A percentile compares a stretch with the other conserved stretches of the same genome.
Conservation (phyloP, 495 filamentous ascomycete species). For the Aspergillus campestris region DNA sequence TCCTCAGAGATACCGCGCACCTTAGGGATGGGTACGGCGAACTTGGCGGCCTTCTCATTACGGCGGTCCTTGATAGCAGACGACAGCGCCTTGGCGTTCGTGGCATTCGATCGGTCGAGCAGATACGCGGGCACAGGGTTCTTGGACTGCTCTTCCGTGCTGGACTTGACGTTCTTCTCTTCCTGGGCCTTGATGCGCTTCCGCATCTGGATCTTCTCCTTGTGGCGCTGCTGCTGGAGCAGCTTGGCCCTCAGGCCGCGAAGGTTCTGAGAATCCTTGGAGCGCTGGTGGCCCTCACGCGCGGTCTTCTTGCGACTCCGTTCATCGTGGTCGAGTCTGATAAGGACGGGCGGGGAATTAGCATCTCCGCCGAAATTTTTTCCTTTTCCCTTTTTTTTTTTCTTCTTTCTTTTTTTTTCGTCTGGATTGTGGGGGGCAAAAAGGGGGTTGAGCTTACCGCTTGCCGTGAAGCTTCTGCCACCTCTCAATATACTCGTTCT, state of each 20-base stretch:
- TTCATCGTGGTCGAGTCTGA: constrained; percentile 76
- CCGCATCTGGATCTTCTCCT: constrained; percentile 99
- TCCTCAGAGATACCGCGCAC: constrained; percentile 90
- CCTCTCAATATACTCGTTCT: too few species aligned
- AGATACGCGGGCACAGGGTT: constrained; percentile 79
- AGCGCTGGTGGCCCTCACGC: constrained; percentile 77
- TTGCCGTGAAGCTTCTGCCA: constrained; percentile 1
- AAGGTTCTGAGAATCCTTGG: constrained; percentile 83
- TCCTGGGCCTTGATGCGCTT: constrained; percentile 92
- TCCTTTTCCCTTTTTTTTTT: not conserved
- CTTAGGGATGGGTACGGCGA: constrained; percentile 87
- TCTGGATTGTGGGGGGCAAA: not conserved
- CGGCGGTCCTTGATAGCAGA: constrained; percentile 84
- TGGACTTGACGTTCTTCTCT: constrained; percentile 90
- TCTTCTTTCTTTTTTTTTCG: not conserved
- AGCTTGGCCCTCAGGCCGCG: constrained; percentile 88
- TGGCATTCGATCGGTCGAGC: constrained; percentile 78
- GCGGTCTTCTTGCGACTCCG: constrained; percentile 78
- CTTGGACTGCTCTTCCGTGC: constrained; percentile 60
- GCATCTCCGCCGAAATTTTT: not conserved
- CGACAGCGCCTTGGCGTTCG: constrained; percentile 80
- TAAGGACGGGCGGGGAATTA: not conserved
- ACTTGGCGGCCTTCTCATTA: constrained; percentile 90
- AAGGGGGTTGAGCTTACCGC: not conserved
- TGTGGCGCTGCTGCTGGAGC: constrained; percentile 85